phyloP scores from a whole-genome alignment of 345 rosid species.

The Acer campestre region DNA sequence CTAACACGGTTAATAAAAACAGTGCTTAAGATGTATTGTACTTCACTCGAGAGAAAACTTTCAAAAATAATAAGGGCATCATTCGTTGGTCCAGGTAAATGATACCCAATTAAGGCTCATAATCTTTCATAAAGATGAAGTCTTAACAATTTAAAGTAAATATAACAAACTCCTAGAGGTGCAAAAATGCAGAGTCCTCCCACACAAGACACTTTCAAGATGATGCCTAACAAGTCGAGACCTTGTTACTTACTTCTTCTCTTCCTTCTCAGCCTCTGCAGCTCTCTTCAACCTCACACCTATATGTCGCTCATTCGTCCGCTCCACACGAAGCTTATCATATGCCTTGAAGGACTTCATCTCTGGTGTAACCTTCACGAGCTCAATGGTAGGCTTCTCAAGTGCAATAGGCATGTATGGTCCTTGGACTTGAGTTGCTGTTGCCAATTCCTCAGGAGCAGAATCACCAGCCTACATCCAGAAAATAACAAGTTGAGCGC shows the following conservation, averaged over 20 bases:
- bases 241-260: slow-evolving; percentile 78
- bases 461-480: slow-evolving; percentile 78
- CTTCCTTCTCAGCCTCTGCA: slow-evolving; percentile 87
- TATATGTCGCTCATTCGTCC: slow-evolving; percentile 53
- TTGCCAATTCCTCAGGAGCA: slow-evolving; percentile 69
- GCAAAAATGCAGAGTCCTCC: not conserved
- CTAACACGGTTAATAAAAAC: no score
- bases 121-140: not conserved
- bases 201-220: not conserved
- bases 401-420: slow-evolving; percentile 58
- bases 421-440: slow-evolving; percentile 79
- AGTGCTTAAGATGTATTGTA: no score
- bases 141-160: not conserved
- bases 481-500: not conserved
- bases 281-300: slow-evolving; percentile 82
- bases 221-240: not conserved
- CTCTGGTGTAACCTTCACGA: slow-evolving; percentile 68
- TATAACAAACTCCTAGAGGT: not conserved
- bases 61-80: no score
- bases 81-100: no score
- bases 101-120: not conserved
- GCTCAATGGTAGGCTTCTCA: slow-evolving; percentile 63
- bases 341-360: slow-evolving; percentile 81
- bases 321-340: slow-evolving; percentile 71
- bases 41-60: no score